Conservation (phyloP, 2,329 filamentous ascomycete species). For the Sclerotinia nivalis region DNA sequence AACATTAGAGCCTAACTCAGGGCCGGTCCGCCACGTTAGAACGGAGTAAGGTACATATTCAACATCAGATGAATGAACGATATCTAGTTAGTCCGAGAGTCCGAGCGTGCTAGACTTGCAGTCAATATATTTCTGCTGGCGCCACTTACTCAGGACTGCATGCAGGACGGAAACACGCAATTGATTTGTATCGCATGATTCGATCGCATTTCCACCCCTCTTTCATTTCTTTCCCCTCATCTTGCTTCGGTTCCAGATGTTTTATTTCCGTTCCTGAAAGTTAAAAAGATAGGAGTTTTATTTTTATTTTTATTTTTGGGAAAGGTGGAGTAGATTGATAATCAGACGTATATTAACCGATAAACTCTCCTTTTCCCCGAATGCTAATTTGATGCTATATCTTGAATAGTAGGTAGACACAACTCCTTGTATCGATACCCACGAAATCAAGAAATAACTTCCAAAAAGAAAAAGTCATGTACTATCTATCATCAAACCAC, state of each 20-base stretch:
- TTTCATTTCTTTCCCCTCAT: background rate
- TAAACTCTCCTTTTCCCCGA: background rate
- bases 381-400: background rate
- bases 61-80: background rate
- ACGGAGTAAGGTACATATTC: background rate
- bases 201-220: background rate
- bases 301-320: too few species aligned
- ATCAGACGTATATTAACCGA: background rate
- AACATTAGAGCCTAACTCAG: background rate
- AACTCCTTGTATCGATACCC: background rate
- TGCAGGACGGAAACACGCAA: background rate
- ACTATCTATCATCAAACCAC: background rate
- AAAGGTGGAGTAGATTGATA: background rate
- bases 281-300: background rate
- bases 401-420: background rate
- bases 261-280: background rate
- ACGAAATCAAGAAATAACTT: background rate
- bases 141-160: background rate
- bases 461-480: background rate
- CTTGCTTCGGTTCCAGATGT: background rate
- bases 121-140: background rate
- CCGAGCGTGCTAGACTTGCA: background rate
- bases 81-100: background rate
- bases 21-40: background rate
- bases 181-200: background rate